Percentiles rank a stretch among this genome's conserved stretches.
phyloP scores from a whole-genome alignment of 1,284 basidiomycete genomes.

The Leccinum subfulvum region DNA sequence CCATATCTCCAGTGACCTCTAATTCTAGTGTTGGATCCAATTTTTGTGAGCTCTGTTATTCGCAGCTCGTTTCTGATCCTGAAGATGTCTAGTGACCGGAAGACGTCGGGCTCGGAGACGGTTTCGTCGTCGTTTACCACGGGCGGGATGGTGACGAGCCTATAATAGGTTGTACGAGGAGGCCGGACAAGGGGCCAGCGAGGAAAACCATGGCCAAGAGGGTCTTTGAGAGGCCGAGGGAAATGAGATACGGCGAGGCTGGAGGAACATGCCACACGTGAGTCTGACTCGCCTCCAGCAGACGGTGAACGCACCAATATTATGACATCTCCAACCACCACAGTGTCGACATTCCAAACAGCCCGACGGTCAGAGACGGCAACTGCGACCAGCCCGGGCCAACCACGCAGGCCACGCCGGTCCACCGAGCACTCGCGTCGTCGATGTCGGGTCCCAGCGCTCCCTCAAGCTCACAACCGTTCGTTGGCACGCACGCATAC shows the following conservation, averaged over 20 bases:
- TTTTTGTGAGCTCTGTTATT: constrained; percentile 70
- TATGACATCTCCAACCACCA: constrained; percentile 95
- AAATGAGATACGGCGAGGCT: constrained; percentile 91
- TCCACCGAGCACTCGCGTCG: constrained; percentile 43
- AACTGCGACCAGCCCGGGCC: constrained; percentile 65
- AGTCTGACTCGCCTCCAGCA: background rate
- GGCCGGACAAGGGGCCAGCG: constrained; percentile 88
- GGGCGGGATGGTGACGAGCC: constrained; percentile 37
- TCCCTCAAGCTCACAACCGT: too few relatives aligned
- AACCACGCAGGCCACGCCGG: constrained; percentile 52
- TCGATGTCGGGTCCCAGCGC: constrained; percentile 17
- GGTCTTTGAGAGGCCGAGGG: constrained; percentile 86
- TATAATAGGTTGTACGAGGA: constrained; percentile 91
- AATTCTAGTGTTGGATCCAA: constrained; percentile 67
- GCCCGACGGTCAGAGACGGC: constrained; percentile 72
- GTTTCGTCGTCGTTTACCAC: too few relatives aligned
- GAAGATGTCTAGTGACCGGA: constrained; percentile 40
- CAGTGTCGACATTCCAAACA: constrained; percentile 81
- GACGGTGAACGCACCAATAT: constrained; percentile 44
- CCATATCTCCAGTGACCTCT: constrained; percentile 8
- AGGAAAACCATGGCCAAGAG: constrained; percentile 90
- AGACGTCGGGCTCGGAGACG: too few relatives aligned
- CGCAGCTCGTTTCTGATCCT: constrained; percentile 1
- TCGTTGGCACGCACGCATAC: too few relatives aligned
- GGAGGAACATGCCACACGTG: constrained; percentile 1